Conservation (phyloP, 306 rosid species). For the Prunus mume region DNA sequence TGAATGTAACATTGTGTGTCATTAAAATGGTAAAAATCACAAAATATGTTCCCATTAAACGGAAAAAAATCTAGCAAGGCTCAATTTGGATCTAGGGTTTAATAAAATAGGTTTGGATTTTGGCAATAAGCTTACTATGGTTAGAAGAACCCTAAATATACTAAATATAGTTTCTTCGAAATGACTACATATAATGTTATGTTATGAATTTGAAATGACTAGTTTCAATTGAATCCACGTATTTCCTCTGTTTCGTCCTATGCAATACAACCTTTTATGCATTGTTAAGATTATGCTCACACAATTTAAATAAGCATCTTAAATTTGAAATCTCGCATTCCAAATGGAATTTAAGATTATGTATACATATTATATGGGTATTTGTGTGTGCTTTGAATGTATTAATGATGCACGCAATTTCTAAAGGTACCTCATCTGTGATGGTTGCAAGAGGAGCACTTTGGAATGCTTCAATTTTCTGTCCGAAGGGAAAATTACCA, state of each 20-base stretch:
- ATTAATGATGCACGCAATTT: background rate
- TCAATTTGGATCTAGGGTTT: background rate
- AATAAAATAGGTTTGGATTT: background rate
- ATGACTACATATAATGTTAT: background rate
- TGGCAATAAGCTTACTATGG: background rate
- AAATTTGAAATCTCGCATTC: background rate
- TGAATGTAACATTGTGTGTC: background rate
- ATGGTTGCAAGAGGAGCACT: constrained; percentile 97
- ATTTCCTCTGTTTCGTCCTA: background rate
- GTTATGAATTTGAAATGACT: background rate
- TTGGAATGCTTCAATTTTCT: constrained; percentile 91
- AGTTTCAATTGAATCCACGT: background rate
- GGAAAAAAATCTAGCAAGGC: background rate
- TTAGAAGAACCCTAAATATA: background rate
- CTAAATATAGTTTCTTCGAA: background rate
- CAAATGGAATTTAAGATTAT: background rate
- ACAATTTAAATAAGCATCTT: background rate
- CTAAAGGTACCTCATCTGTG: constrained; percentile 70
- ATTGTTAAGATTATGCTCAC: background rate
- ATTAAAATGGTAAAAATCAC: background rate
- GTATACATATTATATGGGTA: background rate
- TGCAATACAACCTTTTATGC: background rate
- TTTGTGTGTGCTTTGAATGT: background rate
- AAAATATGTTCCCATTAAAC: background rate
- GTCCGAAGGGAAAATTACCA: constrained; percentile 52